A percentile compares a stretch with the other conserved stretches of the same genome.
phyloP scores from a whole-genome alignment of 208 protist genomes.

The Leishmania martiniquensis region DNA sequence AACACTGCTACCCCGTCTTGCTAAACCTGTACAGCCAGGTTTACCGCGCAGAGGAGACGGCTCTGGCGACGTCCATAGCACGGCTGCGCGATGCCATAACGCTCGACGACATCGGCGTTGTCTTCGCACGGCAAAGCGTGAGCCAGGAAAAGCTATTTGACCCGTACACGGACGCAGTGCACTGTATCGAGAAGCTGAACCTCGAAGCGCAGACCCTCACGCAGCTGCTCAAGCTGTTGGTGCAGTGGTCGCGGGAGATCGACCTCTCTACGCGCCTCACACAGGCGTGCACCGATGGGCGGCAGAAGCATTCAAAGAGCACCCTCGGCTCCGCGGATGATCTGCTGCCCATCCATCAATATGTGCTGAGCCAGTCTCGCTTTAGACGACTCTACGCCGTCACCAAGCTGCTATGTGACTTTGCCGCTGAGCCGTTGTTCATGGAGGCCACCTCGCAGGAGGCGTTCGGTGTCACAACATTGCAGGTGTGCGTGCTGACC shows the following conservation, averaged over 20 bases:
- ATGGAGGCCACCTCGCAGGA: constrained; percentile 81
- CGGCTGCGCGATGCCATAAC: constrained; percentile 56
- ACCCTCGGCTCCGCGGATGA: constrained; percentile 77
- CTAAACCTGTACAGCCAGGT: constrained; percentile 77
- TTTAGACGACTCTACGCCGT: constrained; percentile 60
- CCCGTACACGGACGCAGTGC: constrained; percentile 82
- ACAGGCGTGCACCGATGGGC: constrained; percentile 44
- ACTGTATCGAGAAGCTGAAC: constrained; percentile 70
- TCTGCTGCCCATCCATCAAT: constrained; percentile 88
- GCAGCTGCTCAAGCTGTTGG: constrained; percentile 62
- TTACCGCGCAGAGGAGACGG: constrained; percentile 50
- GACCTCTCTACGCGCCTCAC: constrained; percentile 72
- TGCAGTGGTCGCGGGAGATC: constrained; percentile 83
- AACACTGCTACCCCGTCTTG: constrained; percentile 54
- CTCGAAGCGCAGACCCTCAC: constrained; percentile 47
- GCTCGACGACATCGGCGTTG: constrained; percentile 82
- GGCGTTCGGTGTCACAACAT: constrained; percentile 78
- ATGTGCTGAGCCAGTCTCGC: constrained; percentile 70
- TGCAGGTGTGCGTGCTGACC: constrained; percentile 74
- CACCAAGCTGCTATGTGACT: constrained; percentile 70
- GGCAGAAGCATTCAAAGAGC: neutral
- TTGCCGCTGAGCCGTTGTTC: constrained; percentile 59
- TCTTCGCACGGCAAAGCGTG: constrained; percentile 63
- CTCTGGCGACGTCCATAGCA: constrained; percentile 39
- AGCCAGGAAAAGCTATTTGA: constrained; percentile 74